Evolutionary conservation across 108 stramenopile species (phyloP).

Genomic region (Aurantiochytrium sp.): DNA sequence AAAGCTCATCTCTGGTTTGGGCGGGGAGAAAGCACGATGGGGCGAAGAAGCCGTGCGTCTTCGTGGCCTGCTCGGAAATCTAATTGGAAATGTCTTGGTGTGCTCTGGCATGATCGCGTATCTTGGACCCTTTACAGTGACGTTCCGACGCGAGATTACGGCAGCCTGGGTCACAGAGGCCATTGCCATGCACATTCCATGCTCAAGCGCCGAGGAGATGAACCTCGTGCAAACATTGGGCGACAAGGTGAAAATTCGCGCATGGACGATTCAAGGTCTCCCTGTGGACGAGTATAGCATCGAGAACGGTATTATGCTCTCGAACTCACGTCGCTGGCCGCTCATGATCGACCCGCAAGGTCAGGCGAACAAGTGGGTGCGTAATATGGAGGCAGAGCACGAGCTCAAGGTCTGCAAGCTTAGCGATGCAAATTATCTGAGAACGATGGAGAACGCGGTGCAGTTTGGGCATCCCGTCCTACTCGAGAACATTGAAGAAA

Average conservation of each 20-base stretch:
- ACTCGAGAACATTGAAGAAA: constrained; percentile 49
- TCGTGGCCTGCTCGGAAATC: constrained; percentile 19
- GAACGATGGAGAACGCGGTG: constrained; percentile 56
- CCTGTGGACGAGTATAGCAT: constrained; percentile 50
- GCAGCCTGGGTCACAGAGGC: constrained; percentile 42
- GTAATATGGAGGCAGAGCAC: constrained; percentile 28
- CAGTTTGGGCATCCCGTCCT: constrained; percentile 53
- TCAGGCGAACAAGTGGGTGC: constrained; percentile 48
- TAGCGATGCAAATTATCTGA: constrained; percentile 45
- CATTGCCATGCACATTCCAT: constrained; percentile 39
- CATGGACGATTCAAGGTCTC: constrained; percentile 66
- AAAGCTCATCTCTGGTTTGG: constrained; percentile 51
- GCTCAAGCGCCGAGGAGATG: constrained; percentile 27
- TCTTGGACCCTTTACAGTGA: constrained; percentile 50
- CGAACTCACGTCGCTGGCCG: constrained; percentile 48
- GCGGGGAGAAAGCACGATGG: constrained; percentile 53
- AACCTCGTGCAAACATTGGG: neutral
- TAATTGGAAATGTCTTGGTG: constrained; percentile 53
- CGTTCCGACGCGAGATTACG: constrained; percentile 31
- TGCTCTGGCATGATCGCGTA: constrained; percentile 56
- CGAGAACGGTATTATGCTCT: constrained; percentile 50
- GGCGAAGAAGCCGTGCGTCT: constrained; percentile 25
- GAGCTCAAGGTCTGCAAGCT: constrained; percentile 47
- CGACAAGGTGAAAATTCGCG: constrained; percentile 74
- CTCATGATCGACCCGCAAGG: constrained; percentile 63